These are phyloP conservation scores for Maudiozyma saulgeensis DNA, from an alignment of 805 yeast genomes.

Conservation along the genomic window DNA sequence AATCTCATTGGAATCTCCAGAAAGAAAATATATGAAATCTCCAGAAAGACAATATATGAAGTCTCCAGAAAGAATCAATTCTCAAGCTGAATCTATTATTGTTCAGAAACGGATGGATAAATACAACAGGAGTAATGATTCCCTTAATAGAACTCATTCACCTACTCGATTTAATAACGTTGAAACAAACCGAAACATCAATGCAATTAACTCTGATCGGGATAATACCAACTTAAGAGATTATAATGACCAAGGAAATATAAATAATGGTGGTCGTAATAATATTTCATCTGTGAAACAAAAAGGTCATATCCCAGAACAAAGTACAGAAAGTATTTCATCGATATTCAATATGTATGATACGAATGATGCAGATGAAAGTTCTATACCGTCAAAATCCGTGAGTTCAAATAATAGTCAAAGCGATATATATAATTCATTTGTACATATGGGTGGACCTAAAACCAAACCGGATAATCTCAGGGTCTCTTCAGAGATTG, in stretches of 20 bases:
- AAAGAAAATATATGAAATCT: background rate
- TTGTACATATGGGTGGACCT: background rate
- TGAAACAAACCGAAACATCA: background rate
- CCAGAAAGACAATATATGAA: background rate
- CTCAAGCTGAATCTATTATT: background rate
- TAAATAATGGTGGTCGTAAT: no score
- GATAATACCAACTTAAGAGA: no score
- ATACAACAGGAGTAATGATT: background rate
- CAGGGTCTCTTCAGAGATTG: background rate
- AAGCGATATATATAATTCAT: background rate
- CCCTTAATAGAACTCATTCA: background rate
- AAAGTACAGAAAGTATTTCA: background rate
- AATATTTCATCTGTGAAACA: no score
- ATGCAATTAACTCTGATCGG: background rate
- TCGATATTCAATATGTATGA: conserved; percentile 1
- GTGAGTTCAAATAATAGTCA: background rate
- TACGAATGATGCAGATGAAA: background rate
- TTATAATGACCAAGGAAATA: no score
- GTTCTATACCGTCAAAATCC: background rate
- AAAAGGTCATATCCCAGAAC: background rate
- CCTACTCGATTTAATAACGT: background rate
- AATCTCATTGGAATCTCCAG: background rate
- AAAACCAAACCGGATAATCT: background rate
- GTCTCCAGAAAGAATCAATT: background rate
- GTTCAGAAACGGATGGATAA: background rate